Evolutionary conservation across 441 rosid species (phyloP).

Genomic region (Kokia cookei): DNA sequence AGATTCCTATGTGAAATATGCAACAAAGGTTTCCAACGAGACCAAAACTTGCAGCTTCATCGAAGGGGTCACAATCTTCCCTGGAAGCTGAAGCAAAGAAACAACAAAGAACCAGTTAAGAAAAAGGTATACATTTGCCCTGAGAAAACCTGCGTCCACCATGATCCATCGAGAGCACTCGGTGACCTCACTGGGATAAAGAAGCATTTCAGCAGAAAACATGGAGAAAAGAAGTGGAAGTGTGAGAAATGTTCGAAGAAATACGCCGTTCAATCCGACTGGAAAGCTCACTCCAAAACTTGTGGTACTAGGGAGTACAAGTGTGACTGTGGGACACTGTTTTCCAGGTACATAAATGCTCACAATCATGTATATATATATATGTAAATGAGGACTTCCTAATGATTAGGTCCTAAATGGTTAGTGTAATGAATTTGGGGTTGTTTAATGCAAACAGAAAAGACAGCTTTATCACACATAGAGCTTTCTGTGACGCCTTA

Average conservation of each 20-base stretch:
- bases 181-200: conserved; percentile 53
- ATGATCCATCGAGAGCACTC: conserved; percentile 39
- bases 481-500: conserved; percentile 39
- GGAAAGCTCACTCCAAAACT: conserved; percentile 51
- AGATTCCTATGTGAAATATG: conserved; percentile 55
- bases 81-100: conserved; percentile 45
- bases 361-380: not conserved
- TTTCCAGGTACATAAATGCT: conserved; percentile 43
- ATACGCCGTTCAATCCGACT: conserved; percentile 40
- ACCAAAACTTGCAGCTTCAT: conserved; percentile 55
- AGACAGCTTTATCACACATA: conserved; percentile 44
- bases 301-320: conserved; percentile 49
- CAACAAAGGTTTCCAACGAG: conserved; percentile 59
- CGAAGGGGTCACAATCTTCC: conserved; percentile 52
- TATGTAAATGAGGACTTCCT: conserved; percentile 11
- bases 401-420: conserved; percentile 8
- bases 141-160: conserved; percentile 41
- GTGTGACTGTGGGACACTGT: conserved; percentile 32
- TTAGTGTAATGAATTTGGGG: not conserved
- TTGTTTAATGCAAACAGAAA: conserved; percentile 28
- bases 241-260: conserved; percentile 46
- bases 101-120: conserved; percentile 34
- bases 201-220: conserved; percentile 44
- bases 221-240: conserved; percentile 50
- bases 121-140: conserved; percentile 50